A percentile compares a stretch with the other conserved stretches of the same genome.
These are phyloP conservation scores for Cenchrus fungigraminus DNA, from an alignment of 176 grass and related monocot species.

Conservation along the genomic window DNA sequence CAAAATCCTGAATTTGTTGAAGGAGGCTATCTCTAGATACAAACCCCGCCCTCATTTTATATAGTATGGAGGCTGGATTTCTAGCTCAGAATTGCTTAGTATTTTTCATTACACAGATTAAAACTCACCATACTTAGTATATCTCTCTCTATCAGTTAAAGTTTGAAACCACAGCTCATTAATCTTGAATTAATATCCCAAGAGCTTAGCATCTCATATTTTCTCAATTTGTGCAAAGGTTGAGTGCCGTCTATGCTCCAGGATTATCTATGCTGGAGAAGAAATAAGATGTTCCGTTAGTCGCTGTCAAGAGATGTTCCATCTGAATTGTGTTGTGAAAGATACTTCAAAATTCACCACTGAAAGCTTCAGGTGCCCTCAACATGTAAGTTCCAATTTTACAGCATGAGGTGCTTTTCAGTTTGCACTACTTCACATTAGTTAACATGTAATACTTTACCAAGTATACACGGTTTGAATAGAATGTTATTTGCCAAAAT, in stretches of 20 bases:
- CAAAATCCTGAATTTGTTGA: not conserved
- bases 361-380: constrained; percentile 74
- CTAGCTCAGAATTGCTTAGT: not conserved
- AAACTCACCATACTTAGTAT: not conserved
- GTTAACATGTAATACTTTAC: constrained; percentile 4
- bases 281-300: constrained; percentile 67
- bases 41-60: not conserved
- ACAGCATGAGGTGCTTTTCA: not conserved
- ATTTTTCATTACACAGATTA: not conserved
- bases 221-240: constrained; percentile 61
- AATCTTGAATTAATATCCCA: not conserved
- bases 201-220: constrained; percentile 15
- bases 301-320: constrained; percentile 60
- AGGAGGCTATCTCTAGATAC: not conserved
- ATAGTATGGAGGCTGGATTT: not conserved
- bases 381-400: constrained; percentile 69
- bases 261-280: constrained; percentile 65
- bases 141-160: constrained; percentile 2
- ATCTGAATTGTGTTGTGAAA: constrained; percentile 55
- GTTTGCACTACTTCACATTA: constrained; percentile 12
- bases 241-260: constrained; percentile 71
- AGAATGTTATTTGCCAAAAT: not conserved
- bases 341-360: constrained; percentile 40
- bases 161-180: not conserved
- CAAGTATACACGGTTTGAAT: constrained; percentile 15